Evolutionary conservation across 1,139 yeast species (phyloP).

Genomic region (Nadsonia commutata): DNA sequence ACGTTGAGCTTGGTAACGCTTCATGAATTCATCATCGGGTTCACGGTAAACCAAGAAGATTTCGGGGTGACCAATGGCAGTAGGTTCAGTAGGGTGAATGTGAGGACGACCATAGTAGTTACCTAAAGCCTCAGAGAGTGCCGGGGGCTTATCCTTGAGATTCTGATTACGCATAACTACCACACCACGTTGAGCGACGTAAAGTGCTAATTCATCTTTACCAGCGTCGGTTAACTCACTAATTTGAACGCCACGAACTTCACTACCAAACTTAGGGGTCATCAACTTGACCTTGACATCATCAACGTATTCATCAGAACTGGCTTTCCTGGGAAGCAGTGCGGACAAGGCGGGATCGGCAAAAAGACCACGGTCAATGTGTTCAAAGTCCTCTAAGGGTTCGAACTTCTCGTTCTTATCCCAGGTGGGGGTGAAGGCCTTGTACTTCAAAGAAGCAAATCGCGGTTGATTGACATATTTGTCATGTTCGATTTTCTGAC

Average conservation of each 20-base stretch:
- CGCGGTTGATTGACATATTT: conserved; percentile 4
- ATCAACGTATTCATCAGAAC: conserved; percentile 21
- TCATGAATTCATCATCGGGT: conserved; percentile 10
- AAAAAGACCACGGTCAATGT: conserved; percentile 23
- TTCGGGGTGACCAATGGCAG: conserved; percentile 47
- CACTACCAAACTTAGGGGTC: conserved; percentile 52
- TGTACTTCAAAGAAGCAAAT: conserved; percentile 23
- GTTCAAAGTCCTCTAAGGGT: conserved; percentile 24
- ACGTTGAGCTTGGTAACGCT: conserved; percentile 13
- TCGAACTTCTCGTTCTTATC: conserved; percentile 28
- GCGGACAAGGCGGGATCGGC: conserved; percentile 21
- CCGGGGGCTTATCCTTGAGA: conserved; percentile 39
- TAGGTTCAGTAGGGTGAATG: conserved; percentile 54
- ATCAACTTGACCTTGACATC: conserved; percentile 27
- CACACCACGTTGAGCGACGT: conserved; percentile 53
- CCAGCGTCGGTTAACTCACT: conserved; percentile 35
- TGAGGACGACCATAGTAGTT: conserved; percentile 45
- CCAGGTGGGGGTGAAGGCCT: conserved; percentile 38
- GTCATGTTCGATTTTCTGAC: conserved; percentile 5
- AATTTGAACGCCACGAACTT: conserved; percentile 42
- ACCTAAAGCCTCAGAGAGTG: conserved; percentile 33
- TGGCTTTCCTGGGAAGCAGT: conserved; percentile 18
- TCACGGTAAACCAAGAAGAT: conserved; percentile 39
- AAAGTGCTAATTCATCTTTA: conserved; percentile 49
- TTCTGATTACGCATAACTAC: conserved; percentile 56